Evolutionary conservation across 2,329 filamentous ascomycete genomes (phyloP), one percentile per base, ranked within the genome.

Genomic region (Bipolaris victoriae): DNA sequence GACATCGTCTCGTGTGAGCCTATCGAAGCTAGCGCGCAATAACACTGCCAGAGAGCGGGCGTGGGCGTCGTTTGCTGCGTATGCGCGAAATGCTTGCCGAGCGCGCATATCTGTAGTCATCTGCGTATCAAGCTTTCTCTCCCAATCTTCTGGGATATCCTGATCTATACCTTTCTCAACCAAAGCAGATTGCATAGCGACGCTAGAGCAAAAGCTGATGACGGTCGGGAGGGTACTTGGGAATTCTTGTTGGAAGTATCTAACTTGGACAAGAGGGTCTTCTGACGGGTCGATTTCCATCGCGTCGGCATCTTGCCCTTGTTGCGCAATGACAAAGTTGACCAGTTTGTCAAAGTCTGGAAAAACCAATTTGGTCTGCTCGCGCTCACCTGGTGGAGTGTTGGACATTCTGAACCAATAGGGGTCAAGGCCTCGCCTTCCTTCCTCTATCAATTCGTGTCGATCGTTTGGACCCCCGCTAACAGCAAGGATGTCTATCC

Each of bases 391-490:
- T 6, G 69, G 68, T 16, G 68, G 50, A 29, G 72, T 69, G 22
- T 89, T 88, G 11, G 88, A 76, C 71, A 89, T 84, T 45, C 80
- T 78, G 67, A 89, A 88, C 87, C 87, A 90, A 69, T 90, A 89
- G 10, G 88, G 88, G 76, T 97, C 92, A 3, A 97, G 82, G 0
- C 95, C 95, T 74, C 92, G 93, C 60, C 87, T 88, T 1, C 92
- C 95, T 78, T 98, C 94, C 72, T 99, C 95, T 1, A 91, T 78
- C 3, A 98, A 88, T 71, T 98, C 94, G 58, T 88, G 89, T 44
- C 90, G 86, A 71, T 93, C 90, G 49, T 86, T 84, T 2, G 79
- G 76, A 3, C 83, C 83, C 11, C 88, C 88, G 15, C 86, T 87
- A 7, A 95, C 80, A 7, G 93, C 94, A 48, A 97, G 82, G 15